phyloP scores from a whole-genome alignment of 345 rosid species.

The Mallotus nudiflorus region DNA sequence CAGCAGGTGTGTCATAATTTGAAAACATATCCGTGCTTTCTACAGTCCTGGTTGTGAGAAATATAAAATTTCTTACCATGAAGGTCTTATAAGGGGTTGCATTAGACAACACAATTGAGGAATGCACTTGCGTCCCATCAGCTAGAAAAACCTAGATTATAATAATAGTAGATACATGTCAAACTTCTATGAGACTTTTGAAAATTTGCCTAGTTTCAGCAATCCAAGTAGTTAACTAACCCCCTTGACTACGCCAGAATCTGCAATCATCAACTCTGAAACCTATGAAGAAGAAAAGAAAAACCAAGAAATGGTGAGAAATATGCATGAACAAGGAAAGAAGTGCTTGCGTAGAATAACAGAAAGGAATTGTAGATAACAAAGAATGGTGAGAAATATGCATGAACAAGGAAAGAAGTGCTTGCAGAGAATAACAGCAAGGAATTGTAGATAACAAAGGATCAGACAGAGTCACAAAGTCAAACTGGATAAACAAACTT shows the following conservation, averaged over 20 bases:
- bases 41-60: background rate
- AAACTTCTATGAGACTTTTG: background rate
- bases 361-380: background rate
- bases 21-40: background rate
- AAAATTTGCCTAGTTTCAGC: constrained; percentile 22
- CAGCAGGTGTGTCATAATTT: background rate
- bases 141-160: constrained; percentile 62
- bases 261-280: constrained; percentile 17
- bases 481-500: too few species aligned
- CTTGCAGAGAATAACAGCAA: background rate
- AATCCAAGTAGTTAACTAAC: constrained; percentile 19
- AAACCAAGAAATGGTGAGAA: too few species aligned
- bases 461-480: background rate
- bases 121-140: constrained; percentile 64
- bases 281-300: constrained; percentile 15
- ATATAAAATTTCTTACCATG: constrained; percentile 45
- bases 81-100: constrained; percentile 88
- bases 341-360: background rate
- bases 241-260: constrained; percentile 25
- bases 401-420: background rate
- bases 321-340: background rate
- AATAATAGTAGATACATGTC: too few species aligned
- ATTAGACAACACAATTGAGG: constrained; percentile 74
- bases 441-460: background rate
- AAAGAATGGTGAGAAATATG: background rate